Base-by-base conservation (phyloP, 1,284 basidiomycete genomes). In the Sporisorium sorghi region DNA sequence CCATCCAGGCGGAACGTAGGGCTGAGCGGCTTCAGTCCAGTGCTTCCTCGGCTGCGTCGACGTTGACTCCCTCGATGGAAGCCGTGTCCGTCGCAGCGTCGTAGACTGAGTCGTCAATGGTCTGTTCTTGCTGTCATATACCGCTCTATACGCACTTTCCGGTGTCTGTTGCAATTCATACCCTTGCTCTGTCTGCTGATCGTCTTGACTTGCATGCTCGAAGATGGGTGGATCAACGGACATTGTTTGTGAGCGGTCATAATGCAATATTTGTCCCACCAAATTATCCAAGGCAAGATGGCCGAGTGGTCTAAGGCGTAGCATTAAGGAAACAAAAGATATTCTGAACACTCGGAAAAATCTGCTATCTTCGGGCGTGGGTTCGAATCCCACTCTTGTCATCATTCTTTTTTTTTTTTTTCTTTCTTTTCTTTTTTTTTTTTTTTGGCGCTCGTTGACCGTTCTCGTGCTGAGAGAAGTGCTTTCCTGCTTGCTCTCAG, bases 331-430 rank as follows among this genome's bases (percentile, higher is more conserved):
- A 70, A 75, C n/a, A 64, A 63, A 63, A 68, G 59, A 71, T 75
- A 69, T 66, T 51, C 54, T 52, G 57, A 39, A 26, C 28, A 42
- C n/a, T 46, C 53, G 40, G 54, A 46, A 57, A 56, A 32, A 62
- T 52, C 73, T 75, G 67, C 73, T 75, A 75, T 80, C 78, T 80
- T 80, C 78, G 79, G 79, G 79, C 80, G 80, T 81, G 80, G 80
- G 80, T 82, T 82, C 79, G 80, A 82, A 82, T 82, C 80, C 79
- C 79, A 81, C 80, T 79, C 73, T 80, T 79, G 77, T 81, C 78
- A 81, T 54, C 42, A 53, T 68, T 54, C 19, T 39, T 60, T 60
- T 51, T 59, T 44, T 37, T 43, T 26, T 32, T 53, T 52, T 14
- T 14, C 24, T n/a, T 26, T 46, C 51, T 33, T 32, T 24, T 0